Evolutionary conservation across 148 eudicot genomes (phyloP), one percentile per base, ranked within the genome.

Genomic region (Gaultheria prostrata): DNA sequence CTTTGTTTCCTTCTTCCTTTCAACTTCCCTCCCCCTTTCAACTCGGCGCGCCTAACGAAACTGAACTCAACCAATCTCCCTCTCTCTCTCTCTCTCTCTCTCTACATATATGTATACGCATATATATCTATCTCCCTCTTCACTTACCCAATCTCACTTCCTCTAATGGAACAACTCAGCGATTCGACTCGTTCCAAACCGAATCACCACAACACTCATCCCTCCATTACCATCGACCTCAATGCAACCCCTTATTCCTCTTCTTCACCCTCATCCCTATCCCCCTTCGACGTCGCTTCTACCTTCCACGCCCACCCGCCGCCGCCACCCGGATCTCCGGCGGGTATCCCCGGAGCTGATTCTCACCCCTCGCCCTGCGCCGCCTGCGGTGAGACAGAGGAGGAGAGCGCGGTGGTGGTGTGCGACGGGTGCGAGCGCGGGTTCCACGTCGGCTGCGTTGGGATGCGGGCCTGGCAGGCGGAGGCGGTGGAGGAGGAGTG

Each of bases 361-460:
- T 79, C 70, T 75, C 3, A 5, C 30, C 83, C 35, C 26, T 57
- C 79, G 30, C 76, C 74, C 20, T 85, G 87, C 57, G 87, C 53
- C 26, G 86, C 67, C 8, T 85, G 85, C 24, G 79, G 82, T 18
- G 79, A 12, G 3, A 61, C 2, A 82, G 87, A 48, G 82, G 82
- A 80, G 57, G 87, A 39, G 85, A 59, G 71, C 24, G 85, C 57
- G 20, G 24, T 87, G 21, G 81, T 84, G 80, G 85, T 84, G 1
- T 89, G 95, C 80, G 95, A 92, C 46, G 93, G 91, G 0, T 92
- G 95, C 78, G 95, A 92, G 85, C 88, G 92, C 7, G 91, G 89
- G 11, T 91, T 91, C 65, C 93, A 92, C 82, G 83, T 88, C 45
- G 71, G 14, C 8, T 89, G 89, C 59, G 90, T 79, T 9, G 91